Evolutionary conservation across 441 rosid species (phyloP).

Genomic region (Adansonia rubrostipa): DNA sequence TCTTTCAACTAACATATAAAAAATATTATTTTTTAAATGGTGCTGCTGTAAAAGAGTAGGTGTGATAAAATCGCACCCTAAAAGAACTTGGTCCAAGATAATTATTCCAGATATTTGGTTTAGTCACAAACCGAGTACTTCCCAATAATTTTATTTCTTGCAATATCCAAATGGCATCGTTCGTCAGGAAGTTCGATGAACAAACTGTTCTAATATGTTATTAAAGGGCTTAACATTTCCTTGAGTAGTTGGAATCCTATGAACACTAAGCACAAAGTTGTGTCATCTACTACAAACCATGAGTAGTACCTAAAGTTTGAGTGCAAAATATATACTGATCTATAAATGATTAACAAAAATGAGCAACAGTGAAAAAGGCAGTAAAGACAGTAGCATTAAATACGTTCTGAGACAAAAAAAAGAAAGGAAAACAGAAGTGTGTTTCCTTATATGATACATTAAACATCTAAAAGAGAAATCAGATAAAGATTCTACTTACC

Average conservation of each 20-base stretch:
- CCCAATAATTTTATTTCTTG: not conserved
- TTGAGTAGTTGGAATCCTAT: not conserved
- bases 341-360: not conserved
- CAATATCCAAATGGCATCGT: not conserved
- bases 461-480: conserved; percentile 5
- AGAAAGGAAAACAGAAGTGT: conserved; percentile 16
- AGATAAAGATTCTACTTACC: conserved; percentile 50
- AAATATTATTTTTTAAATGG: not conserved
- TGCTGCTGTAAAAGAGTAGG: not conserved
- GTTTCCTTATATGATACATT: conserved; percentile 8
- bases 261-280: not conserved
- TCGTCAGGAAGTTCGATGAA: not conserved
- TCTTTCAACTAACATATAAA: not conserved
- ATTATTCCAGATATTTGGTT: conserved; percentile 13
- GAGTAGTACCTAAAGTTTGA: conserved; percentile 13
- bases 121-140: not conserved
- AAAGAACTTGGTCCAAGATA: conserved; percentile 1
- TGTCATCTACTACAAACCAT: not conserved
- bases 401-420: not conserved
- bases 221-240: conserved; percentile 4
- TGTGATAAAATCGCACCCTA: conserved; percentile 11
- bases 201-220: not conserved
- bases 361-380: not conserved
- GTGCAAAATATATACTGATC: not conserved
- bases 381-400: not conserved